Conservation (phyloP, 139 green algal genomes). For the Dunaliella primolecta region DNA sequence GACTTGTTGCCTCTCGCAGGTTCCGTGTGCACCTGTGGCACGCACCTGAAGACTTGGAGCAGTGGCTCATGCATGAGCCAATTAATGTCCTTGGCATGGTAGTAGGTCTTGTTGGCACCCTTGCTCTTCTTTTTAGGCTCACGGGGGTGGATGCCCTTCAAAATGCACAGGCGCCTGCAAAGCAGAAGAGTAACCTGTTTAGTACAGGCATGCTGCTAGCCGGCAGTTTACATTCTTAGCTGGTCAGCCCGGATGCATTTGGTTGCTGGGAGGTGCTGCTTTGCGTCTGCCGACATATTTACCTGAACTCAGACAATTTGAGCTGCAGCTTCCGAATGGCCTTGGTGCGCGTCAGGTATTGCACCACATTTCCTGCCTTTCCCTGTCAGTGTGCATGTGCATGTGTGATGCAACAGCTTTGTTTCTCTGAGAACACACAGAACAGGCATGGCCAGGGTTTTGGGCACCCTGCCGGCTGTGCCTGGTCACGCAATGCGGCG, state of each 20-base stretch:
- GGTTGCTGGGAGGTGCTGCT: too few relatives aligned
- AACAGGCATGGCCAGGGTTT: too few relatives aligned
- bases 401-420: too few relatives aligned
- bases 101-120: slow-evolving; percentile 97
- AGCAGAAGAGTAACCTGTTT: too few relatives aligned
- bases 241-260: neutral
- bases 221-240: neutral
- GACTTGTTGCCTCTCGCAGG: too few relatives aligned
- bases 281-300: too few relatives aligned
- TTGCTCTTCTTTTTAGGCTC: slow-evolving; percentile 96
- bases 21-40: too few relatives aligned
- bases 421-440: too few relatives aligned
- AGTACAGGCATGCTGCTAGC: neutral
- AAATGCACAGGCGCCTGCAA: slow-evolving; percentile 91
- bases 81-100: slow-evolving; percentile 96
- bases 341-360: slow-evolving; percentile 94
- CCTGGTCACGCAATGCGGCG: too few relatives aligned
- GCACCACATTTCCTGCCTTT: slow-evolving; percentile 65
- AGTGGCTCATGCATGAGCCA: slow-evolving; percentile 95
- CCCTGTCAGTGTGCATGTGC: slow-evolving; percentile 38
- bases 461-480: too few relatives aligned
- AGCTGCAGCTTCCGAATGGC: slow-evolving; percentile 96
- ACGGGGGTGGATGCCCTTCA: slow-evolving; percentile 96
- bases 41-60: slow-evolving; percentile 80
- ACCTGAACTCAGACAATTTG: slow-evolving; percentile 92